A percentile compares a stretch with the other conserved stretches of the same genome.
Evolutionary conservation across 805 yeast species (phyloP).

Genomic region (Novakomyces olei): DNA sequence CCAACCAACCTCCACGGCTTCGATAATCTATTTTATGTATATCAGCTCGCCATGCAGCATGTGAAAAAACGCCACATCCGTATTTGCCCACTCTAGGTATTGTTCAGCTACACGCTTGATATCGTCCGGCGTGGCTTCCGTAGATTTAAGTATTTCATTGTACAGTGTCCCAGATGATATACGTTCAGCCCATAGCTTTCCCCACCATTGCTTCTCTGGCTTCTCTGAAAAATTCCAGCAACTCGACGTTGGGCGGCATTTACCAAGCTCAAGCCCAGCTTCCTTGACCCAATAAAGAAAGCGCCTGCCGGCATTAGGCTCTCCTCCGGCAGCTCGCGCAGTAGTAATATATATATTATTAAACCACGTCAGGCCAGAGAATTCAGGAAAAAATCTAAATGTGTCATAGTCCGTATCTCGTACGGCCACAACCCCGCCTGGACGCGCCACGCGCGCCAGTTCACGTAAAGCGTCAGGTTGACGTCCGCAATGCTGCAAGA

Average conservation of each 20-base stretch:
- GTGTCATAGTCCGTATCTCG: conserved; percentile 15
- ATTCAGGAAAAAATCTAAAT: conserved; percentile 10
- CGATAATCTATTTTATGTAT: conserved; percentile 7
- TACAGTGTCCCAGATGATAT: conserved; percentile 9
- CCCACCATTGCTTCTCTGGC: conserved; percentile 10
- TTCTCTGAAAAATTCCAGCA: conserved; percentile 10
- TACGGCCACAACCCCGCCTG: conserved; percentile 17
- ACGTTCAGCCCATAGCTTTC: conserved; percentile 11
- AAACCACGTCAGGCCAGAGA: conserved; percentile 7
- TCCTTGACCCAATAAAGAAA: conserved; percentile 7
- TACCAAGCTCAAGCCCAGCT: conserved; percentile 8
- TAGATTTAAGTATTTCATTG: conserved; percentile 5
- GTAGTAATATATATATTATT: conserved; percentile 6
- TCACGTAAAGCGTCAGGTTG: conserved; percentile 18
- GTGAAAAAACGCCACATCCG: conserved; percentile 8
- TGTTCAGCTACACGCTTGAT: conserved; percentile 8
- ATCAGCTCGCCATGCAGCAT: conserved; percentile 10
- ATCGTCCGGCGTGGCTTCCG: conserved; percentile 7
- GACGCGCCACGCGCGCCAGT: conserved; percentile 19
- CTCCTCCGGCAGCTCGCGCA: conserved; percentile 10
- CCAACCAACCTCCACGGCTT: no score
- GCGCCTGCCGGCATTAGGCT: conserved; percentile 10
- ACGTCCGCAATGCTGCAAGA: conserved; percentile 18
- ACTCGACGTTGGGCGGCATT: conserved; percentile 5
- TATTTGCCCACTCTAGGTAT: conserved; percentile 9